phyloP scores from a whole-genome alignment of 495 filamentous ascomycete species.

The Penicillium macrosclerotiorum region DNA sequence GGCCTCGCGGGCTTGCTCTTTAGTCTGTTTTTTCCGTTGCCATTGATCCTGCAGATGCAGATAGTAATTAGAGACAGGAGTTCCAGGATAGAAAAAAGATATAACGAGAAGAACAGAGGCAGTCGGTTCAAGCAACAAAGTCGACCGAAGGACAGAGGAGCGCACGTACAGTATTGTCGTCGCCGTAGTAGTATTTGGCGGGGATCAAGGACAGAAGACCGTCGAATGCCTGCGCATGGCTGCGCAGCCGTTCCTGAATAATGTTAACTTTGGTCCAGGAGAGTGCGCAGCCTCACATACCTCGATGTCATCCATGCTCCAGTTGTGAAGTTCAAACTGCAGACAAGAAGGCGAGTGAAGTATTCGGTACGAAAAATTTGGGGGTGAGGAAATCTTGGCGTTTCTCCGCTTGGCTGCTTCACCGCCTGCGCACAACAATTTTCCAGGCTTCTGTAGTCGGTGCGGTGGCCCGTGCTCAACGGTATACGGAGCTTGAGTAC shows the following conservation, averaged over 20 bases:
- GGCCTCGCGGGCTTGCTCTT: constrained; percentile 73
- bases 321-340: background rate
- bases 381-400: constrained; percentile 44
- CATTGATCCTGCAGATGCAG: constrained; percentile 68
- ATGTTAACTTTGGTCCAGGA: constrained; percentile 9
- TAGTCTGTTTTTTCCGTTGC: constrained; percentile 84
- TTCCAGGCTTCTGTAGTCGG: too few species aligned
- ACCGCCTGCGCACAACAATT: constrained; percentile 29
- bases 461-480: constrained; percentile 17
- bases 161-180: constrained; percentile 75
- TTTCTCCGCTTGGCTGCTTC: constrained; percentile 38
- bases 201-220: constrained; percentile 90
- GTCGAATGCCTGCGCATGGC: constrained; percentile 84
- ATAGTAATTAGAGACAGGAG: constrained; percentile 35
- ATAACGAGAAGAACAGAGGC: constrained; percentile 6
- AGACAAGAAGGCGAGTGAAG: constrained; percentile 3
- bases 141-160: constrained; percentile 6
- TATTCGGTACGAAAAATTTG: constrained; percentile 36
- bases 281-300: constrained; percentile 26
- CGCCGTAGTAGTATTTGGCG: constrained; percentile 86
- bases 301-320: constrained; percentile 47
- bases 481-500: background rate
- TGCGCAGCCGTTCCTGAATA: constrained; percentile 72
- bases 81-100: constrained; percentile 5
- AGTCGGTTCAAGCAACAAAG: background rate